Base-by-base conservation (phyloP, 2,329 filamentous ascomycete genomes). In the Alternaria sp. region DNA sequence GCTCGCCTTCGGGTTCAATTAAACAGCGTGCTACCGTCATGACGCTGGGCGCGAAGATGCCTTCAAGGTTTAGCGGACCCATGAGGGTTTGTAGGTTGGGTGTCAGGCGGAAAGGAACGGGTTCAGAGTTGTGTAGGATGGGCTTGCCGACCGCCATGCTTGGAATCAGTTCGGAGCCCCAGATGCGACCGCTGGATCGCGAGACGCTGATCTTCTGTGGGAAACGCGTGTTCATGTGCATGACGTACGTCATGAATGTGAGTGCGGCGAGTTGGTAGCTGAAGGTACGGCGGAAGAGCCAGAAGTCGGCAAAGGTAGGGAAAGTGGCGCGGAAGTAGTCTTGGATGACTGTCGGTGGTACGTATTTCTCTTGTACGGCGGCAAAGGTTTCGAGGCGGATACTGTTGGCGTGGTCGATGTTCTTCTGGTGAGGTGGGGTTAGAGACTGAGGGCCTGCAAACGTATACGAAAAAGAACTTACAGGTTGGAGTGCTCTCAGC, bases 181-280 rank as follows among this genome's bases (percentile, higher is more conserved):
- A 99, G 67, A 99, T 91, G 72, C 96, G 95, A 65, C 96, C 55
- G 24, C 96, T 5, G 90, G 93, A 29, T 86, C 86, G 24, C 93
- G 89, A 10, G 92, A 99, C 96, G 79, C 91, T 90, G 77, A 98
- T 90, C 84, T 99, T 99, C 78, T 93, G 92, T 5, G 95, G 96
- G 78, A 95, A 97, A 29, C 95, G 91, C 76, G 92, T 92, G 75
- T 94, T 92, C 88, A 99, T 98, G 80, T 94, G 94, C 81, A 99
- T 90, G 58, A 97, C 90, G 75, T 98, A 99, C 4, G 95, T 98
- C 90, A 99, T 97, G 81, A 99, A 99, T 1, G 95, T 97, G 64
- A 98, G 85, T 2, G 93, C 88, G 21, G 95, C 94, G 61, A 97
- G 89, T 79, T 99, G 95, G 82, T 98, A 97, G 23, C 92, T 91